A percentile compares a stretch with the other conserved stretches of the same genome.
phyloP scores from a whole-genome alignment of 2,329 filamentous ascomycete genomes.

The Sporothrix inflata region DNA sequence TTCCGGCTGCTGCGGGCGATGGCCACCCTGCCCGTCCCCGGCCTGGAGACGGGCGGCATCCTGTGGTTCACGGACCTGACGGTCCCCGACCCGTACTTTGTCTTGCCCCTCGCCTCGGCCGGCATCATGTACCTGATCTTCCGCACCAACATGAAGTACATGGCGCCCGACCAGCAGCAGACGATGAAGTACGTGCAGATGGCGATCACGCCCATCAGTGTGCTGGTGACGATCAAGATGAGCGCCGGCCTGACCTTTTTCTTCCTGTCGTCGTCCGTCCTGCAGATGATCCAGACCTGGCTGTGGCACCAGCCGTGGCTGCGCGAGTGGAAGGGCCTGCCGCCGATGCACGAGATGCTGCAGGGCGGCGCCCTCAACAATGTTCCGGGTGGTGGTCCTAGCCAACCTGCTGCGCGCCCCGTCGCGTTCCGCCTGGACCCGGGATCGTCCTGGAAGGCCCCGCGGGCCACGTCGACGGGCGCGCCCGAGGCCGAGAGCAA shows the following conservation, averaged over 20 bases:
- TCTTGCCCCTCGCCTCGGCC: slow-evolving; percentile 69
- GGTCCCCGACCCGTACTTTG: slow-evolving; percentile 72
- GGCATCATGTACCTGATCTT: slow-evolving; percentile 53
- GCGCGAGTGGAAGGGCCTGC: slow-evolving; percentile 45
- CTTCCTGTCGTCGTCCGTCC: slow-evolving; percentile 54
- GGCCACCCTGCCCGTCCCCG: slow-evolving; percentile 77
- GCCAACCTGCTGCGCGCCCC: background rate
- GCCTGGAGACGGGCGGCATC: slow-evolving; percentile 69
- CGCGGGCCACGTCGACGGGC: slow-evolving; percentile 39
- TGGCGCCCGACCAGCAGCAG: slow-evolving; percentile 42
- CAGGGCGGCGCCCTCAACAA: slow-evolving; percentile 9
- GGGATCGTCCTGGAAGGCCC: slow-evolving; percentile 39
- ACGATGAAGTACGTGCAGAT: slow-evolving; percentile 43
- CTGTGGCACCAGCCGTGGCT: slow-evolving; percentile 48
- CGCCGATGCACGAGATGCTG: slow-evolving; percentile 36
- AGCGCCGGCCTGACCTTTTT: slow-evolving; percentile 62
- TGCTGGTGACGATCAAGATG: slow-evolving; percentile 52
- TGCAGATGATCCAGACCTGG: slow-evolving; percentile 49
- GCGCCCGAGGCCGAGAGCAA: slow-evolving; percentile 22
- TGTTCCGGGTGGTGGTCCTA: too few species aligned
- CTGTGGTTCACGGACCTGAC: slow-evolving; percentile 83
- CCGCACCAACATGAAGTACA: slow-evolving; percentile 41
- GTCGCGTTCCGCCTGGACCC: slow-evolving; percentile 30
- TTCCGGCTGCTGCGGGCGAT: slow-evolving; percentile 79
- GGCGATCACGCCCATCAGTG: slow-evolving; percentile 41